These are phyloP conservation scores for Aspergillus latus DNA, from an alignment of 2,329 filamentous ascomycete species.

Conservation along the genomic window DNA sequence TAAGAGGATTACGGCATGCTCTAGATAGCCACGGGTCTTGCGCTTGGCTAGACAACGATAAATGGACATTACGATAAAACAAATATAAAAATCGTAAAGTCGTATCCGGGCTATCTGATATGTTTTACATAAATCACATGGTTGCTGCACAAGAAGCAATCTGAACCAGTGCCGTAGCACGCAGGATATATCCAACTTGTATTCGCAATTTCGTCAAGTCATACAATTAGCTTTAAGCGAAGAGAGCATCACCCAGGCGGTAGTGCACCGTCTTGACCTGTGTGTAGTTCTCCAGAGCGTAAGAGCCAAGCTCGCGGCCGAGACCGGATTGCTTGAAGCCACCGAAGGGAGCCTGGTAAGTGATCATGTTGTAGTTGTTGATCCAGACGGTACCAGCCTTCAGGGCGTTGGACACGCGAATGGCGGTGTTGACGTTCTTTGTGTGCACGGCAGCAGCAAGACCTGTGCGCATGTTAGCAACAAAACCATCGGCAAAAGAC, in stretches of 20 bases:
- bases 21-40: too few species aligned
- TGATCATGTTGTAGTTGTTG: constrained; percentile 70
- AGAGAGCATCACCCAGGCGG: constrained; percentile 45
- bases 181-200: background rate
- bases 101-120: constrained; percentile 1
- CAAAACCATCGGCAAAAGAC: too few species aligned
- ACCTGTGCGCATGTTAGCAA: constrained; percentile 15
- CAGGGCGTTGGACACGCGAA: constrained; percentile 69
- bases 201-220: constrained; percentile 13
- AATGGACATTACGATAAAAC: too few species aligned
- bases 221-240: constrained; percentile 36
- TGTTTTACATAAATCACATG: constrained; percentile 5
- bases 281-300: constrained; percentile 52
- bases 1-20: too few species aligned
- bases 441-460: constrained; percentile 78
- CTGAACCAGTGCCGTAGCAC: background rate
- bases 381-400: constrained; percentile 66
- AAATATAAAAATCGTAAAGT: background rate
- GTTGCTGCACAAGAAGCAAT: background rate
- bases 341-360: constrained; percentile 45
- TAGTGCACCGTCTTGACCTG: constrained; percentile 50
- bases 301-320: constrained; percentile 49
- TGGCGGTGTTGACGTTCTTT: constrained; percentile 72
- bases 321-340: constrained; percentile 48
- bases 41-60: too few species aligned